A percentile compares a stretch with the other conserved stretches of the same genome.
phyloP scores from a whole-genome alignment of 495 filamentous ascomycete species.

The Clavariopsis aquatica region DNA sequence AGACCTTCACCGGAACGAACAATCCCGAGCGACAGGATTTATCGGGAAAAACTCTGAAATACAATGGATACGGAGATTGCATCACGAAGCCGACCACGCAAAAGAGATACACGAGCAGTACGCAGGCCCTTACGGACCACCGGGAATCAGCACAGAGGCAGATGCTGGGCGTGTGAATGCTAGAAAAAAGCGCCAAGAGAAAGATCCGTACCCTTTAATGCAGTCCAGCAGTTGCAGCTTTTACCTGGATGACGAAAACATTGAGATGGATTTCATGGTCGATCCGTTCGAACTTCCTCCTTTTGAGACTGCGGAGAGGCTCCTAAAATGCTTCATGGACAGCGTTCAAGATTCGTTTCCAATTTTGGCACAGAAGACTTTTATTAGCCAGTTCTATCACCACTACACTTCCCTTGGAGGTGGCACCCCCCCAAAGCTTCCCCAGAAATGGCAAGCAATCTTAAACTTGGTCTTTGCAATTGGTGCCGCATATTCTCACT shows the following conservation, averaged over 20 bases:
- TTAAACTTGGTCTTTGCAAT: conserved; percentile 67
- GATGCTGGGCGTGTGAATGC: conserved; percentile 31
- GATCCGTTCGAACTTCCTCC: conserved; percentile 55
- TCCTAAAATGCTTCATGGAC: conserved; percentile 60
- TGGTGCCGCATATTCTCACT: conserved; percentile 54
- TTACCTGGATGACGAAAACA: conserved; percentile 56
- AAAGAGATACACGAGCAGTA: neutral
- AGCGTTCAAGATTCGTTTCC: conserved; percentile 64
- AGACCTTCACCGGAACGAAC: conserved; percentile 57
- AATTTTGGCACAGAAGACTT: conserved; percentile 57
- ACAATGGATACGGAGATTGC: conserved; percentile 57
- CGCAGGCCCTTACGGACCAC: conserved; percentile 26
- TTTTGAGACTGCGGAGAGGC: conserved; percentile 52
- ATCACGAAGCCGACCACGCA: conserved; percentile 21
- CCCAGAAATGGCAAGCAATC: conserved; percentile 55
- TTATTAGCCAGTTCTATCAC: conserved; percentile 53
- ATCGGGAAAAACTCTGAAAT: conserved; percentile 64
- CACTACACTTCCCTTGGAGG: conserved; percentile 46
- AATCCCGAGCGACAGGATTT: conserved; percentile 54
- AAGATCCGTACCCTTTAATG: neutral
- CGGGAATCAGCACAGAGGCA: conserved; percentile 20
- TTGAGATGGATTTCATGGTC: conserved; percentile 47
- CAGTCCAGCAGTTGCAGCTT: conserved; percentile 47
- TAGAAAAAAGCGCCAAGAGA: conserved; percentile 35
- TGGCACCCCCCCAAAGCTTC: conserved; percentile 36